Percentiles rank a stretch among this genome's conserved stretches.
These are phyloP conservation scores for Elaeis guineensis DNA, from an alignment of 176 grass and related monocot species.

Conservation along the genomic window DNA sequence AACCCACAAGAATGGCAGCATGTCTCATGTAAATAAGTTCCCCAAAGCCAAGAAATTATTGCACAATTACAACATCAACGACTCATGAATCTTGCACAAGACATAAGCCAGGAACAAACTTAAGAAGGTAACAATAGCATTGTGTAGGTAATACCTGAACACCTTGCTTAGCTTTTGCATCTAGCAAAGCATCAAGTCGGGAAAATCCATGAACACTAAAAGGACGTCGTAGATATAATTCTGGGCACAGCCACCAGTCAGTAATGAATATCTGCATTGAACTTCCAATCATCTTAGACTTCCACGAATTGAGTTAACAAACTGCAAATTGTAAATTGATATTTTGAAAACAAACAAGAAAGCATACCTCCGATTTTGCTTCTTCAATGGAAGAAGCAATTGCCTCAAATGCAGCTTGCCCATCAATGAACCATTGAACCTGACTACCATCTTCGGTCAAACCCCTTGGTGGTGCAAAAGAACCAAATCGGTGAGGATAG, in stretches of 20 bases:
- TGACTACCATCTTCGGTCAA: constrained; percentile 58
- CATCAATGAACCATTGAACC: constrained; percentile 85
- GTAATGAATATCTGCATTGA: constrained; percentile 83
- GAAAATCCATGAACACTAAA: constrained; percentile 46
- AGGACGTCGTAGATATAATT: constrained; percentile 69
- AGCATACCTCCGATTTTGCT: constrained; percentile 71
- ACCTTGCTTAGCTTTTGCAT: constrained; percentile 68
- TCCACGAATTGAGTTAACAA: neutral
- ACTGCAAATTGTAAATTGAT: neutral
- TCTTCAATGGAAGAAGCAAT: constrained; percentile 75
- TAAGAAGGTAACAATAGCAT: neutral
- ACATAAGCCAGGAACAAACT: neutral
- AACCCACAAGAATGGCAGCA: too few species aligned
- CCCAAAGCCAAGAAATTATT: too few species aligned
- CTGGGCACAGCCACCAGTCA: constrained; percentile 89
- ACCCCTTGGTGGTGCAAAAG: constrained; percentile 76
- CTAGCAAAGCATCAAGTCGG: constrained; percentile 68
- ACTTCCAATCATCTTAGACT: constrained; percentile 23
- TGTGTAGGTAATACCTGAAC: constrained; percentile 50
- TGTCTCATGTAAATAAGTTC: too few species aligned
- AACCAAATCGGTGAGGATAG: constrained; percentile 60
- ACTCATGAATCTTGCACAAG: too few species aligned
- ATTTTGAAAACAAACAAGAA: constrained; percentile 5
- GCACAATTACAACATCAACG: too few species aligned
- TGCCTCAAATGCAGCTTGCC: constrained; percentile 61